These are phyloP conservation scores for Annona squamosa DNA, from an alignment of 164 flowering plant species.

Conservation along the genomic window DNA sequence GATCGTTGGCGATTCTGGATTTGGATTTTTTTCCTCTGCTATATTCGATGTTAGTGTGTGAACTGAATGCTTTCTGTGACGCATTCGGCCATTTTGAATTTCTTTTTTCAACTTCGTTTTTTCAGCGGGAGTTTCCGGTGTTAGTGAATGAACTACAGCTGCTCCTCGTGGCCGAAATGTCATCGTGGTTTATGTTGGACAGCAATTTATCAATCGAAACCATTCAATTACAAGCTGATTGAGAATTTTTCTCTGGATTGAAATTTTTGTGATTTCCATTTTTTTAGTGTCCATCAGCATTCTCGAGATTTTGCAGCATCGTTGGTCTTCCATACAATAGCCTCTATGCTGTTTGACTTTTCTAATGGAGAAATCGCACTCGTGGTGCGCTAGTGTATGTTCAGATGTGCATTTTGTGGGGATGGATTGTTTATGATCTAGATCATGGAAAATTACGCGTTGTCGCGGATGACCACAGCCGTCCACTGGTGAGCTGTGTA, in stretches of 20 bases:
- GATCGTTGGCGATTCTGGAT: background rate
- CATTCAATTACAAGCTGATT: too few relatives aligned
- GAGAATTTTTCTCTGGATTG: background rate
- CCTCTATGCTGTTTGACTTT: background rate
- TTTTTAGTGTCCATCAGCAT: background rate
- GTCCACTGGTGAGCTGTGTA: background rate
- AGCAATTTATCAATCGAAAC: too few relatives aligned
- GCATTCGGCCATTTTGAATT: background rate
- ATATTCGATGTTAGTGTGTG: background rate
- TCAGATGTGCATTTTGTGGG: background rate
- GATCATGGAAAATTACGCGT: too few relatives aligned
- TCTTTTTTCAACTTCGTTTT: background rate
- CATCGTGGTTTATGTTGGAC: too few relatives aligned
- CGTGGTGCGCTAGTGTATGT: background rate
- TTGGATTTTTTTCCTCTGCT: background rate
- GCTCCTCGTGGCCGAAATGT: too few relatives aligned
- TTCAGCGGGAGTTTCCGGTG: too few relatives aligned
- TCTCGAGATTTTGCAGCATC: background rate
- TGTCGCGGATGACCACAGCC: background rate
- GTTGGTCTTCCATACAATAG: background rate
- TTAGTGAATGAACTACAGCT: too few relatives aligned
- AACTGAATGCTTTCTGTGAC: too few relatives aligned
- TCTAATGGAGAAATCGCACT: background rate
- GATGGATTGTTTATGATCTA: background rate
- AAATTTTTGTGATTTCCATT: background rate